phyloP scores from a whole-genome alignment of 345 rosid species.

The Bruguiera sexangula region DNA sequence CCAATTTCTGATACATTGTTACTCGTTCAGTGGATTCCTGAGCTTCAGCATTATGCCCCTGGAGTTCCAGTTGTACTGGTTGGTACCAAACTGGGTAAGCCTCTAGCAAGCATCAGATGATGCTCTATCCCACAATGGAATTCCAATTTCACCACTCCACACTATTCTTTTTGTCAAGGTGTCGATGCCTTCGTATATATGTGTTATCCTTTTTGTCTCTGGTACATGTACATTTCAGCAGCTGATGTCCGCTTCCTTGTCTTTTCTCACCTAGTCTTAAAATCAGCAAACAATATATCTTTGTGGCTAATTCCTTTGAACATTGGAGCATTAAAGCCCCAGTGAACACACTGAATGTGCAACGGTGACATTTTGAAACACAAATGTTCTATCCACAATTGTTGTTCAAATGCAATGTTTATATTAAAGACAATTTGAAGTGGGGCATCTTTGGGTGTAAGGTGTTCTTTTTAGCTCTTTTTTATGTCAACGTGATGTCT shows the following conservation, averaged over 20 bases:
- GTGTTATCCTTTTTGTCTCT: not conserved
- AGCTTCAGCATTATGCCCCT: constrained; percentile 87
- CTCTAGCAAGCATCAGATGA: not conserved
- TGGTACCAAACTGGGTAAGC: constrained; percentile 90
- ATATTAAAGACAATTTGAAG: too few species aligned
- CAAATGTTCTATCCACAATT: too few species aligned
- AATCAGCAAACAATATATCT: not conserved
- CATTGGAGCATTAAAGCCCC: not conserved
- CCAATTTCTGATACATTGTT: constrained; percentile 26
- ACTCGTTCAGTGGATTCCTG: constrained; percentile 90
- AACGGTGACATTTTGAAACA: too few species aligned
- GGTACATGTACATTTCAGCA: not conserved
- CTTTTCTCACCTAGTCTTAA: not conserved
- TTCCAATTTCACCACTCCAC: not conserved
- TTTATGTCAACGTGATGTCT: too few species aligned
- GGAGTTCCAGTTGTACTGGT: constrained; percentile 87
- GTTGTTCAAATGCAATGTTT: too few species aligned
- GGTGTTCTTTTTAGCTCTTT: too few species aligned
- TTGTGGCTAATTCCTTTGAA: not conserved
- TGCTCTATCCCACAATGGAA: not conserved
- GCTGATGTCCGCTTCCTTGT: not conserved
- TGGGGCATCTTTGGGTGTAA: too few species aligned
- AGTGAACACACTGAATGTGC: not conserved
- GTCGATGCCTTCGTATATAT: not conserved
- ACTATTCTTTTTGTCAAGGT: not conserved